Percentiles rank a stretch among this genome's conserved stretches.
phyloP scores from a whole-genome alignment of 768 basidiomycete genomes.

The Gymnopilus junonius region DNA sequence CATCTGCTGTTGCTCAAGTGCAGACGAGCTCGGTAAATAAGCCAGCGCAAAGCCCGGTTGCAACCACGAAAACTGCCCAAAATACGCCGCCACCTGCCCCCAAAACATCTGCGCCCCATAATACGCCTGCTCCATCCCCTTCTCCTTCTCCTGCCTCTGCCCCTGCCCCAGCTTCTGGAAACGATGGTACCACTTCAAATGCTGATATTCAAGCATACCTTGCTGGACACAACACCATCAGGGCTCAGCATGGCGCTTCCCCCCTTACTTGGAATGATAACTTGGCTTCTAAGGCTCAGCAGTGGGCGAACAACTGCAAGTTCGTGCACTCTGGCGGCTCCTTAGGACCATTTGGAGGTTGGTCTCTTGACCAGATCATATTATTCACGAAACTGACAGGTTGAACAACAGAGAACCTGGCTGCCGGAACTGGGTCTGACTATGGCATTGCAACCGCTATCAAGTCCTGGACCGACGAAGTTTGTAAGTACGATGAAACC shows the following conservation, averaged over 20 bases:
- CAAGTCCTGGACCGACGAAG: constrained; percentile 70
- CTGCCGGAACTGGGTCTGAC: constrained; percentile 64
- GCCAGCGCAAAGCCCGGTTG: not conserved
- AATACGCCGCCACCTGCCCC: constrained; percentile 1
- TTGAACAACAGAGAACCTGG: constrained; percentile 63
- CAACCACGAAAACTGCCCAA: not conserved
- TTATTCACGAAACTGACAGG: not conserved
- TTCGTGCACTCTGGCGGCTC: constrained; percentile 73
- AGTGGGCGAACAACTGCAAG: constrained; percentile 70
- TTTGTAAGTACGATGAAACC: constrained; percentile 44
- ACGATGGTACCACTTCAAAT: constrained; percentile 29
- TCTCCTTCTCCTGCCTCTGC: constrained; percentile 6
- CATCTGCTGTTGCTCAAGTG: constrained; percentile 9
- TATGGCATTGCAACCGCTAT: constrained; percentile 57
- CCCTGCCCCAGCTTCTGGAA: constrained; percentile 17
- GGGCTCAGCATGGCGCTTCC: constrained; percentile 66
- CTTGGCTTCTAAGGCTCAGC: constrained; percentile 64
- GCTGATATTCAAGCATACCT: constrained; percentile 60
- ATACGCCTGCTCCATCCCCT: not conserved
- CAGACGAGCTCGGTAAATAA: not conserved
- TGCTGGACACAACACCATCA: constrained; percentile 61
- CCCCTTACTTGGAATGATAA: constrained; percentile 66
- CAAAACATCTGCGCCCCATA: not conserved
- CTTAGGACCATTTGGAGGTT: constrained; percentile 68
- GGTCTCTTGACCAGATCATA: constrained; percentile 16